These are phyloP conservation scores for Apiospora sp. DNA, from an alignment of 2,329 filamentous ascomycete species.

Conservation along the genomic window DNA sequence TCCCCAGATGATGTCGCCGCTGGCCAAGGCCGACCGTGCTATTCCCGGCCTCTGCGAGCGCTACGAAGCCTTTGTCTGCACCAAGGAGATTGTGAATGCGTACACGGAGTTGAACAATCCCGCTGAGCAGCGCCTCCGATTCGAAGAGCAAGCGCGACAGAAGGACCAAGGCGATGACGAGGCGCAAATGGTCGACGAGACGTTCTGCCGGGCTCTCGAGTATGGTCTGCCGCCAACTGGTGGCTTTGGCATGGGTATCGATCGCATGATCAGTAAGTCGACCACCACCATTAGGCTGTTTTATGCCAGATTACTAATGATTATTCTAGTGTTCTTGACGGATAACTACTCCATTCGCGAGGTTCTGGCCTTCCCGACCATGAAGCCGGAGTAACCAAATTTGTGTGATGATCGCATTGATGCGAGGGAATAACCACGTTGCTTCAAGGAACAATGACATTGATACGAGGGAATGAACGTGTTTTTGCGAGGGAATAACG, in stretches of 20 bases:
- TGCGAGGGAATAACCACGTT: background rate
- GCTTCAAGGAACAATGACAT: background rate
- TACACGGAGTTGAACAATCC: conserved; percentile 99
- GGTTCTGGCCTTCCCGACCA: conserved; percentile 95
- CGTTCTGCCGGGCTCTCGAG: conserved; percentile 89
- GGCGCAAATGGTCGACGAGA: conserved; percentile 95
- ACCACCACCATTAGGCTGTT: conserved; percentile 89
- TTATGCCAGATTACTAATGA: background rate
- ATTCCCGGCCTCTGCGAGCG: conserved; percentile 90
- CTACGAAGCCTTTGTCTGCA: conserved; percentile 96
- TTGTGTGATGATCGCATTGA: background rate
- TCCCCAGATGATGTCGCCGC: conserved; percentile 79
- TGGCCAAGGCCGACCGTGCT: conserved; percentile 92
- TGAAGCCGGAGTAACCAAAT: conserved; percentile 66
- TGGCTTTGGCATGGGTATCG: conserved; percentile 87
- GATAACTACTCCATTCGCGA: conserved; percentile 97
- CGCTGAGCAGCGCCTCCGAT: conserved; percentile 89
- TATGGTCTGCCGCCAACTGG: conserved; percentile 92
- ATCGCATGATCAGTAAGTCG: conserved; percentile 93
- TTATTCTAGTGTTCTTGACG: conserved; percentile 77
- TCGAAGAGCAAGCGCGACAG: conserved; percentile 94
- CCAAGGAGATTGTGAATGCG: conserved; percentile 96
- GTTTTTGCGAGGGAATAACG: background rate
- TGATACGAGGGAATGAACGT: background rate
- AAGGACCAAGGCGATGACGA: conserved; percentile 98